Conservation (phyloP, 2,329 filamentous ascomycete genomes). For the Pseudopithomyces chartarum region DNA sequence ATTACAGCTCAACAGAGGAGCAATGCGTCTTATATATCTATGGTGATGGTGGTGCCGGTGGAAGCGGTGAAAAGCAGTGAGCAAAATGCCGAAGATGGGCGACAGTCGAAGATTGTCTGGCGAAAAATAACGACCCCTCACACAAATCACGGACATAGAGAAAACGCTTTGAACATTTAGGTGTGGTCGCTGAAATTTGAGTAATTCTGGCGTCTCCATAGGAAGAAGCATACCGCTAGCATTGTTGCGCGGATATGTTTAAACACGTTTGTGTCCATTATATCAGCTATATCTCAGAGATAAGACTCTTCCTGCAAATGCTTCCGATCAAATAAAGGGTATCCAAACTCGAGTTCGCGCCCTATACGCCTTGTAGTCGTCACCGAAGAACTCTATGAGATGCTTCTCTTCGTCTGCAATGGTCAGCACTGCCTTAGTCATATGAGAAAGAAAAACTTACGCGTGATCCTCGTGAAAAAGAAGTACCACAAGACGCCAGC, state of each 20-base stretch:
- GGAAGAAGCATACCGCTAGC: background rate
- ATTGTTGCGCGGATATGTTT: background rate
- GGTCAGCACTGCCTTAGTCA: conserved; percentile 1
- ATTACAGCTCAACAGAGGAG: too few species aligned
- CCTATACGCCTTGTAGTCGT: conserved; percentile 78
- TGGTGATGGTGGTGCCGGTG: too few species aligned
- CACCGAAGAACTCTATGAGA: conserved; percentile 80
- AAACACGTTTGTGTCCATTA: background rate
- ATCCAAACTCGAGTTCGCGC: conserved; percentile 76
- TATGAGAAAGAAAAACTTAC: conserved; percentile 50
- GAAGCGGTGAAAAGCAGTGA: too few species aligned
- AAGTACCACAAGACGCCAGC: conserved; percentile 80
- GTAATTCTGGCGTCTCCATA: too few species aligned
- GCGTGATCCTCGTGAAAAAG: conserved; percentile 72
- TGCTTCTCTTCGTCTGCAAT: conserved; percentile 73
- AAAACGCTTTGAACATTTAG: too few species aligned
- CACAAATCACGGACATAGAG: too few species aligned
- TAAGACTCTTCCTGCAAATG: background rate
- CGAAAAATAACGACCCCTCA: too few species aligned
- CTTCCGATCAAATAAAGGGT: conserved; percentile 66
- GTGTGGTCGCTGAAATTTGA: too few species aligned
- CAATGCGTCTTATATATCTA: too few species aligned
- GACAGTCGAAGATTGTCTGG: too few species aligned
- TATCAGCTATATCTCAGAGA: background rate
- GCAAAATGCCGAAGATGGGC: too few species aligned